Conservation (phyloP, 441 rosid species). For the Gossypium gossypioides region DNA sequence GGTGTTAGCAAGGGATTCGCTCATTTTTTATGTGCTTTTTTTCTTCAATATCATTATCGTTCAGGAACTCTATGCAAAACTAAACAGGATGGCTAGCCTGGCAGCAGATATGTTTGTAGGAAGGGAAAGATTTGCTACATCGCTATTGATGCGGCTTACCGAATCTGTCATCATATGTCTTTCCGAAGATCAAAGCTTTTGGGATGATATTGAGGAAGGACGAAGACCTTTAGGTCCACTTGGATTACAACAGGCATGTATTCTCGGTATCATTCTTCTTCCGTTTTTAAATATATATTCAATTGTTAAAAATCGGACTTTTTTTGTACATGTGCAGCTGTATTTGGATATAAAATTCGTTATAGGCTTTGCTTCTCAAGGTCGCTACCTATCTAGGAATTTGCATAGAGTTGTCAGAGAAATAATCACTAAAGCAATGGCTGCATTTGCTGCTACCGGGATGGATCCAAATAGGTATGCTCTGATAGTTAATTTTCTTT, state of each 20-base stretch:
- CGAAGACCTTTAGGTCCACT: conserved; percentile 84
- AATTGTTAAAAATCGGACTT: conserved; percentile 5
- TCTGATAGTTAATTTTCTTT: not conserved
- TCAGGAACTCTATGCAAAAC: conserved; percentile 82
- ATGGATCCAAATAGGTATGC: conserved; percentile 81
- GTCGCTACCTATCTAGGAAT: conserved; percentile 88
- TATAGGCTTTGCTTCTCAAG: conserved; percentile 84
- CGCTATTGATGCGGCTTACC: conserved; percentile 84
- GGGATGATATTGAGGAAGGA: conserved; percentile 96
- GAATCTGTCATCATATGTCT: conserved; percentile 95
- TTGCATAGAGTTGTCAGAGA: conserved; percentile 81
- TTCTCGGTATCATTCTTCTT: conserved; percentile 15
- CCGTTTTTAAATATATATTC: not conserved
- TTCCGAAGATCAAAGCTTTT: conserved; percentile 87
- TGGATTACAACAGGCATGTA: conserved; percentile 74
- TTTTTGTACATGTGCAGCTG: conserved; percentile 40
- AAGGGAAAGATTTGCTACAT: conserved; percentile 87
- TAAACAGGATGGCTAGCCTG: conserved; percentile 70
- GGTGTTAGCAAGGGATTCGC: not conserved
- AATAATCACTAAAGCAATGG: conserved; percentile 69
- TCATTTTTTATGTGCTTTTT: not conserved
- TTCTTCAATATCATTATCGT: conserved; percentile 6
- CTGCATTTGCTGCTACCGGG: conserved; percentile 76
- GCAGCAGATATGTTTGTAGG: conserved; percentile 96
- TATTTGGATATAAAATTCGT: conserved; percentile 95